Evolutionary conservation across 768 basidiomycete species (phyloP), one percentile per base, ranked within the genome.

Genomic region (Termitomyces sp.): DNA sequence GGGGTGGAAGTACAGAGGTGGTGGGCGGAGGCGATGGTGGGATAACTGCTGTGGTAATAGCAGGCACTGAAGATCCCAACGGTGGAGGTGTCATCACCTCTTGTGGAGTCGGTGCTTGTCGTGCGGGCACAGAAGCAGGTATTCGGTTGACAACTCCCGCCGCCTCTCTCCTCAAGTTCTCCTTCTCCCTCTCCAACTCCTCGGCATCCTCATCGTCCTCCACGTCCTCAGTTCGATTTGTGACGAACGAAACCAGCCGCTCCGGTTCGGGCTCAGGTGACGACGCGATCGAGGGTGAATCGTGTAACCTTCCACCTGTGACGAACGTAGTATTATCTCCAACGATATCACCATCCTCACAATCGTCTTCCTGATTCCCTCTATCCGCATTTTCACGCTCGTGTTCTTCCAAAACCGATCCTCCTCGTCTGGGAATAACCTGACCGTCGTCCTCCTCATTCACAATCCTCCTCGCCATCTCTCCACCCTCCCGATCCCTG

Each of bases 241-340:
- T 67, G 58, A 50, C 68, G 3, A n/a, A n/a, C 29, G 9, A 4
- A 3, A 29, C 29, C 29, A 29, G 29, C 29, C 29, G 29, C 5
- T 63, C 60, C 3, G 64, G 62, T n/a, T 70, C 65, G 1, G 67
- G 66, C 25, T 55, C 57, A 2, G 60, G 60, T 10, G 56, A 53
- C 11, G 52, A 44, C 16, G 54, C 39, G 41, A 60, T 31, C n/a
- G 63, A 64, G 20, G 61, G 59, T 3, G 59, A 54, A 33, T 58
- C 62, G 7, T 58, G 47, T 25, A 27, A 38, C 40, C 32, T 23
- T 1, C 27, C 18, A 15, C n/a, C 18, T 2, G 20, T 16, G 12
- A 45, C 13, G 13, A 45, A 42, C 7, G 41, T 35, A 16, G n/a
- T 43, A 27, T 53, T 32, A 3, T 42, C 22, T 22, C 12, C 42